phyloP scores from a whole-genome alignment of 352 stramenopile genomes.

The Pythium coloratum region DNA sequence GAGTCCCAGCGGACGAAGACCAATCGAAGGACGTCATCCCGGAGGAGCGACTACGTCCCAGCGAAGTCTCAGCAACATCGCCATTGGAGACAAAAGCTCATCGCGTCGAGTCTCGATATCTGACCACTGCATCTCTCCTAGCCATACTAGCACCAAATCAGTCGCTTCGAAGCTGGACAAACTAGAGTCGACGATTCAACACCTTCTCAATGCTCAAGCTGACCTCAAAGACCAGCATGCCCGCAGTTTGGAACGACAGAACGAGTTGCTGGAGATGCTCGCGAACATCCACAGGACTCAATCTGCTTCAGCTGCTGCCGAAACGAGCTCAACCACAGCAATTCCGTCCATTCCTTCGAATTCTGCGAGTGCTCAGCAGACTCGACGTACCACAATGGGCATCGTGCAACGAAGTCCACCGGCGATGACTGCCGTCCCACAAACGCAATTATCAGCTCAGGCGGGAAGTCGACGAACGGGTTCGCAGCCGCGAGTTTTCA shows the following conservation, averaged over 20 bases:
- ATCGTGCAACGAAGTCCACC: conserved; percentile 11
- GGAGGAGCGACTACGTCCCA: background rate
- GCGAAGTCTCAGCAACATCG: background rate
- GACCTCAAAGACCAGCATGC: conserved; percentile 52
- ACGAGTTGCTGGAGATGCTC: conserved; percentile 41
- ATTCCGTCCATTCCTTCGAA: background rate
- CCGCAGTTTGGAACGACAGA: conserved; percentile 34
- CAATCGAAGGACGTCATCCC: background rate
- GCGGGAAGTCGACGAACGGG: conserved; percentile 17
- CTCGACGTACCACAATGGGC: background rate
- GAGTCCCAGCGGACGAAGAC: background rate
- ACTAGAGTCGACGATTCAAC: conserved; percentile 46
- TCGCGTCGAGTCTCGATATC: background rate
- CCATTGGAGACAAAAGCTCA: background rate
- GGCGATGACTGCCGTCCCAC: conserved; percentile 3
- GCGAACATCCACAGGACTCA: conserved; percentile 3
- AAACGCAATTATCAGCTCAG: conserved; percentile 1
- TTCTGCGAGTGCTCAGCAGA: background rate
- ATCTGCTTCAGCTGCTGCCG: background rate
- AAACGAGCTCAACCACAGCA: background rate
- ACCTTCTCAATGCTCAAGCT: conserved; percentile 33
- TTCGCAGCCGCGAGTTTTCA: conserved; percentile 39
- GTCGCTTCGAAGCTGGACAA: conserved; percentile 44
- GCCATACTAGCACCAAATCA: conserved; percentile 23
- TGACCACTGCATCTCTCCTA: background rate